Conservation (phyloP, 2,329 filamentous ascomycete species). For the Septoria linicola region DNA sequence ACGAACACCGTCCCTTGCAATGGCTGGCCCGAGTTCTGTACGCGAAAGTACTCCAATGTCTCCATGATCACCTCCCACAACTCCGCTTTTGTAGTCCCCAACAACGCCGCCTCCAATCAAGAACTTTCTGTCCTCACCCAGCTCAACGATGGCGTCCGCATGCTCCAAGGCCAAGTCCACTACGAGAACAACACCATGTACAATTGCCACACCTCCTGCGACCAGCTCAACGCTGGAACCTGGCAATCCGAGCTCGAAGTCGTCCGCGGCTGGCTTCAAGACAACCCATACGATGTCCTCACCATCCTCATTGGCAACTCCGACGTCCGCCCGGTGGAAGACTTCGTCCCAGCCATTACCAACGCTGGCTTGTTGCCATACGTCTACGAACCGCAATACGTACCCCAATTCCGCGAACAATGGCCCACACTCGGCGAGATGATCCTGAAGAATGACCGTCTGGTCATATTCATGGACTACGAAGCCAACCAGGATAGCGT, state of each 20-base stretch:
- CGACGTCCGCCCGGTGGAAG: conserved; percentile 65
- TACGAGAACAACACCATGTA: conserved; percentile 58
- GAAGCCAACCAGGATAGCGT: conserved; percentile 73
- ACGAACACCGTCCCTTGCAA: conserved; percentile 80
- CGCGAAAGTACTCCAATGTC: conserved; percentile 75
- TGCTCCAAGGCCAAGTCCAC: conserved; percentile 62
- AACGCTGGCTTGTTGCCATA: conserved; percentile 70
- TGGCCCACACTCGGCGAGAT: conserved; percentile 82
- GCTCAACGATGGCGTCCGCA: conserved; percentile 71
- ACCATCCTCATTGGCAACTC: conserved; percentile 83
- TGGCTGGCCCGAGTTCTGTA: conserved; percentile 69
- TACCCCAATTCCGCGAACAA: conserved; percentile 69
- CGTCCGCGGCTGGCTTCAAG: conserved; percentile 70
- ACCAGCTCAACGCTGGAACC: conserved; percentile 76
- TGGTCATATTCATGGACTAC: conserved; percentile 83
- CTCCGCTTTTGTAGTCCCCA: conserved; percentile 69
- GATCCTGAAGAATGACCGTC: conserved; percentile 65
- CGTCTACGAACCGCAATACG: conserved; percentile 68
- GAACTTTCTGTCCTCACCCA: conserved; percentile 65
- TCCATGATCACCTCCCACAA: conserved; percentile 78
- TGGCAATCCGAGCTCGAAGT: conserved; percentile 69
- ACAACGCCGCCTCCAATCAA: conserved; percentile 77
- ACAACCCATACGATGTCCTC: conserved; percentile 81
- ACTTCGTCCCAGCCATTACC: conserved; percentile 68
- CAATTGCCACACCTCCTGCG: conserved; percentile 83